These are phyloP conservation scores for Puccinia coronata DNA, from an alignment of 1,284 basidiomycete species.

Conservation along the genomic window DNA sequence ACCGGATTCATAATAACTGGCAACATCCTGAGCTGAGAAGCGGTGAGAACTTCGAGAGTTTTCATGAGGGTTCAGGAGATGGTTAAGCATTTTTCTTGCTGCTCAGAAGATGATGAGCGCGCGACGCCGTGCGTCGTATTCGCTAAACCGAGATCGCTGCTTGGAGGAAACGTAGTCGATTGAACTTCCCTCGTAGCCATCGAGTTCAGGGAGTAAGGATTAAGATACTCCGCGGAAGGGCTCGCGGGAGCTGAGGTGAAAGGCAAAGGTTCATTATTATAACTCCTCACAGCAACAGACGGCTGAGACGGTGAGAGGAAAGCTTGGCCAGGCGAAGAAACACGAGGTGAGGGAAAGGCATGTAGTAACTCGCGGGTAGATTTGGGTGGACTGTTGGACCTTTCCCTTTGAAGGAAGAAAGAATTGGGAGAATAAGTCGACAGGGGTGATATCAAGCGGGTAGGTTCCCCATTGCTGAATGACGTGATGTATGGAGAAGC, in stretches of 20 bases:
- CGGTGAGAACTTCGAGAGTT: not conserved
- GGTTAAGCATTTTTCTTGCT: slow-evolving; percentile 5
- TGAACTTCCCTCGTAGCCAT: not conserved
- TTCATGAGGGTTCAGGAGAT: not conserved
- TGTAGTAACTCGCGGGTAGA: slow-evolving; percentile 3
- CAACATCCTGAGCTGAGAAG: slow-evolving; percentile 7
- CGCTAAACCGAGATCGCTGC: not conserved
- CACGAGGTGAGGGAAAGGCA: slow-evolving; percentile 13
- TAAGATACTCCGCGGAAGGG: not conserved
- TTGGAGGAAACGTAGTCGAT: slow-evolving; percentile 12
- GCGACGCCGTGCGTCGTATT: not conserved
- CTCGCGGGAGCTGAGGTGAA: not conserved
- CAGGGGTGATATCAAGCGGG: slow-evolving; percentile 25
- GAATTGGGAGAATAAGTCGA: slow-evolving; percentile 32
- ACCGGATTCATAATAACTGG: slow-evolving; percentile 12
- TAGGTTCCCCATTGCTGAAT: slow-evolving; percentile 35
- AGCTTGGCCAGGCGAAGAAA: slow-evolving; percentile 9
- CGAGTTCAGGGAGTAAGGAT: slow-evolving; percentile 2
- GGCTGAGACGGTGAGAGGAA: slow-evolving; percentile 32
- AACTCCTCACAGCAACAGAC: not conserved
- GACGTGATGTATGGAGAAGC: slow-evolving; percentile 13
- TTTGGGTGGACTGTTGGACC: slow-evolving; percentile 33
- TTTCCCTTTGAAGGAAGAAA: slow-evolving; percentile 20
- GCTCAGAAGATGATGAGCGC: not conserved
- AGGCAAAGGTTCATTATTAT: slow-evolving; percentile 2